Percentiles rank a stretch among this genome's conserved stretches.
Conservation (phyloP, 148 eudicot genomes). For the Rhododendron williamsianum region DNA sequence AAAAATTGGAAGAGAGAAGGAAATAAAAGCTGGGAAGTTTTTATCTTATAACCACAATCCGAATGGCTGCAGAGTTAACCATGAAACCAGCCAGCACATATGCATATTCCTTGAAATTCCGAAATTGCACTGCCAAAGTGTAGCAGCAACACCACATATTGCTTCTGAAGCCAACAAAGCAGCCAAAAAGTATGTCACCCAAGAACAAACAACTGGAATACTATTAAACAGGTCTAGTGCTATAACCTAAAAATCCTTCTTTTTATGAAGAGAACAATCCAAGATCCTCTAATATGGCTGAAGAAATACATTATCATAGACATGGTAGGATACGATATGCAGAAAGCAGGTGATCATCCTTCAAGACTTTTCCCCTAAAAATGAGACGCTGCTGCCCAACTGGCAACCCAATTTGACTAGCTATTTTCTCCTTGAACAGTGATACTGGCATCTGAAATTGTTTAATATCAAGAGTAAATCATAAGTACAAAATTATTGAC, state of each 20-base stretch:
- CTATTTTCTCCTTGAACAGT: slow-evolving; percentile 75
- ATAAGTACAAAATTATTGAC: neutral
- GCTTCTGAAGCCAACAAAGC: neutral
- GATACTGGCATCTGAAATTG: slow-evolving; percentile 59
- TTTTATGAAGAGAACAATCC: neutral
- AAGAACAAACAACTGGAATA: neutral
- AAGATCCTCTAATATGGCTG: neutral
- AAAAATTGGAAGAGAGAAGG: neutral
- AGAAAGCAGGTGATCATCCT: slow-evolving; percentile 75
- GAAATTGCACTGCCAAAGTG: neutral
- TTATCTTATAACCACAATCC: neutral
- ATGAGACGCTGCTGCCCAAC: slow-evolving; percentile 86
- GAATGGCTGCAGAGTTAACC: neutral
- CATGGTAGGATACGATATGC: slow-evolving; percentile 76
- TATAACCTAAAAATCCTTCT: neutral
- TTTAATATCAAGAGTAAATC: neutral
- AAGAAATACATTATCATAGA: neutral
- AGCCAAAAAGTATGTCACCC: neutral
- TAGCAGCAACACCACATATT: neutral
- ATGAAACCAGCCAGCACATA: neutral
- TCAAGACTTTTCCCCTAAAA: slow-evolving; percentile 88
- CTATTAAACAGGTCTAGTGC: neutral
- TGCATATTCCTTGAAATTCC: neutral
- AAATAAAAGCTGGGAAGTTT: neutral
- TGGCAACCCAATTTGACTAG: slow-evolving; percentile 66